A percentile compares a stretch with the other conserved stretches of the same genome.
These are phyloP conservation scores for Craspedostauros australis DNA, from an alignment of 108 stramenopile genomes.

Conservation along the genomic window DNA sequence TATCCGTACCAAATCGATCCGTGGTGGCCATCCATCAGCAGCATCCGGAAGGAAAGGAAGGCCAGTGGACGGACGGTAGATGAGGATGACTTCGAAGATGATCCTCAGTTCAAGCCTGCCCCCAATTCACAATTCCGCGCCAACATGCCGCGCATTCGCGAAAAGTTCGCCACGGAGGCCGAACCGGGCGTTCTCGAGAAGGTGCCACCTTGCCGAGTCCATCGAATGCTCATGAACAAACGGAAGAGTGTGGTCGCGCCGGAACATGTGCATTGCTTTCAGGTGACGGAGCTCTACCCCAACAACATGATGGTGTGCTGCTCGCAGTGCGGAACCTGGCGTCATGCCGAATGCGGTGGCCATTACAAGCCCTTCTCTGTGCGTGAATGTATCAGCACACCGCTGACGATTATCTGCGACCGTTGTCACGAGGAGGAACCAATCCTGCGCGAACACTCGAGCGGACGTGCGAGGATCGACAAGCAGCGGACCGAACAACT, in stretches of 20 bases:
- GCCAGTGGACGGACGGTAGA: constrained; percentile 20
- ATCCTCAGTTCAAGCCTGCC: neutral
- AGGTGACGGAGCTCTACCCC: constrained; percentile 68
- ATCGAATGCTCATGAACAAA: constrained; percentile 35
- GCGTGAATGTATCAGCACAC: constrained; percentile 37
- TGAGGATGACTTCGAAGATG: constrained; percentile 39
- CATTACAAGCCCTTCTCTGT: constrained; percentile 66
- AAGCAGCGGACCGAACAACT: constrained; percentile 68
- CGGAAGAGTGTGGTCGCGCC: constrained; percentile 22
- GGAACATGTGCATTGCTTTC: constrained; percentile 65
- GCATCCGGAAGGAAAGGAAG: constrained; percentile 54
- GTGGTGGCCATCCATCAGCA: constrained; percentile 70
- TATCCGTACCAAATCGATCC: constrained; percentile 43
- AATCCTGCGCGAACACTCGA: constrained; percentile 32
- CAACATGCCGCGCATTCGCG: constrained; percentile 25
- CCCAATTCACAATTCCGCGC: constrained; percentile 19
- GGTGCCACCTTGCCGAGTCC: constrained; percentile 73
- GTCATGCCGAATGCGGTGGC: constrained; percentile 80
- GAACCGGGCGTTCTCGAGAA: constrained; percentile 79
- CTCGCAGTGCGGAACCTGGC: constrained; percentile 80
- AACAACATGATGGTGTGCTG: constrained; percentile 78
- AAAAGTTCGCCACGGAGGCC: constrained; percentile 30
- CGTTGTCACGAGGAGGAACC: constrained; percentile 56
- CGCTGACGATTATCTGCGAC: constrained; percentile 68
- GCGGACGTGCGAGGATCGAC: constrained; percentile 43